phyloP scores from a whole-genome alignment of 2,329 filamentous ascomycete species.

The Chalara sp. region DNA sequence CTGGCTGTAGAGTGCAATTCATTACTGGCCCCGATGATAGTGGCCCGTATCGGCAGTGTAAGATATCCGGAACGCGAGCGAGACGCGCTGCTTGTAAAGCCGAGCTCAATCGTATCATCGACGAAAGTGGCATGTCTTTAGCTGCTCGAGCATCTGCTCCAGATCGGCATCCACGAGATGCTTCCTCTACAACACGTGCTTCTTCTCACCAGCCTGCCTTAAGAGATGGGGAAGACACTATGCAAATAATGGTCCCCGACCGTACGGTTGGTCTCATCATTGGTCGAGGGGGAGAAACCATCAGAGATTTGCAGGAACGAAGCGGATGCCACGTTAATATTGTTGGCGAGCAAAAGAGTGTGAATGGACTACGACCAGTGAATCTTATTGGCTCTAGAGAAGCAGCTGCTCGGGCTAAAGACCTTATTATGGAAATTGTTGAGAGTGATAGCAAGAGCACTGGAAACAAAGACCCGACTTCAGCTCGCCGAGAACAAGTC shows the following conservation, averaged over 20 bases:
- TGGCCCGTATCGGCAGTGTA: slow-evolving; percentile 73
- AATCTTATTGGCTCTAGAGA: slow-evolving; percentile 78
- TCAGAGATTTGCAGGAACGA: slow-evolving; percentile 83
- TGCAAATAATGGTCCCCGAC: slow-evolving; percentile 93
- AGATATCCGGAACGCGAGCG: slow-evolving; percentile 68
- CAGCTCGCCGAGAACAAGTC: slow-evolving; percentile 37
- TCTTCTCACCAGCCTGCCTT: slow-evolving; percentile 40
- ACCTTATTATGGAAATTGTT: slow-evolving; percentile 88
- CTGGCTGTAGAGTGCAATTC: slow-evolving; percentile 80
- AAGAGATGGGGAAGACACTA: slow-evolving; percentile 74
- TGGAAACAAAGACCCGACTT: slow-evolving; percentile 27
- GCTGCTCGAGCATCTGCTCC: slow-evolving; percentile 38
- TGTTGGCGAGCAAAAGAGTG: slow-evolving; percentile 85
- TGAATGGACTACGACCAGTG: slow-evolving; percentile 82
- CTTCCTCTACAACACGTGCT: slow-evolving; percentile 20
- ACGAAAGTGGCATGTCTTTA: slow-evolving; percentile 65
- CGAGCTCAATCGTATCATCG: slow-evolving; percentile 82
- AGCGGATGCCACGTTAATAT: slow-evolving; percentile 96
- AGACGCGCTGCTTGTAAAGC: slow-evolving; percentile 72
- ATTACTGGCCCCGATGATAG: slow-evolving; percentile 67
- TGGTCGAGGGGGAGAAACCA: slow-evolving; percentile 88
- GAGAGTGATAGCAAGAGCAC: slow-evolving; percentile 67
- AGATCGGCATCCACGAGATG: slow-evolving; percentile 29
- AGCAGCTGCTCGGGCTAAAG: slow-evolving; percentile 72
- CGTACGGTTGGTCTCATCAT: slow-evolving; percentile 90